Evolutionary conservation across 176 grass and related monocot species (phyloP), one percentile per base, ranked within the genome.

Genomic region (Melocanna baccifera): DNA sequence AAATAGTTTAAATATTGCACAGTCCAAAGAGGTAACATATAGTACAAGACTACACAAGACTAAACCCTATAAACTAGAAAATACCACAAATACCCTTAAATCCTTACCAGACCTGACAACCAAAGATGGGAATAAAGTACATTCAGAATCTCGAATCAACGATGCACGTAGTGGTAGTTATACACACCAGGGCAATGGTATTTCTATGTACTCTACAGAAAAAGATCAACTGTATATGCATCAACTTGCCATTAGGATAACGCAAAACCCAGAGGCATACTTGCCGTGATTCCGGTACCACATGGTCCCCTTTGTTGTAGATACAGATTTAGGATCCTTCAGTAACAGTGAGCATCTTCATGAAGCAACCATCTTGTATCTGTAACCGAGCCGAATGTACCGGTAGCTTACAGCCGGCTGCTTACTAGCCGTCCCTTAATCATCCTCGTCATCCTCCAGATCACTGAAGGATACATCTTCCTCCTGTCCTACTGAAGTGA

Each of bases 401-500:
- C 55, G 6, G 13, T 53, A 53, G n/a, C 32, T 13, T 20, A 26
- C 7, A 71, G 41, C 7, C 71, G 52, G 40, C 15, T 81, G 37
- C 41, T 40, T 65, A 12, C 50, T 13, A 76, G 69, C 45, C 42
- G 22, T 8, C 41, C 67, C 62, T 45, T 64, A 81, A 77, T 91
- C 82, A 71, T 65, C 85, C 12, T 91, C 85, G 36, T 88, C 87
- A 75, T 94, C 87, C 83, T 94, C 93, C 64, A 94, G 71, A 88
- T 94, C 90, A 63, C 93, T 92, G 70, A 94, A 94, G 41, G 87
- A 94, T 30, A 94, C 83, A 75, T 92, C 93, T 81, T 94, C 93
- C 4, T 88, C 88, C 55, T 90, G 74, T 25, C 40, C 88, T 18
- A 28, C 61, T 12, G 40, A 39, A 77, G 71, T 43, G 16, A 80